Base-by-base conservation (phyloP, 2,329 filamentous ascomycete genomes). In the Colletotrichum sp. region DNA sequence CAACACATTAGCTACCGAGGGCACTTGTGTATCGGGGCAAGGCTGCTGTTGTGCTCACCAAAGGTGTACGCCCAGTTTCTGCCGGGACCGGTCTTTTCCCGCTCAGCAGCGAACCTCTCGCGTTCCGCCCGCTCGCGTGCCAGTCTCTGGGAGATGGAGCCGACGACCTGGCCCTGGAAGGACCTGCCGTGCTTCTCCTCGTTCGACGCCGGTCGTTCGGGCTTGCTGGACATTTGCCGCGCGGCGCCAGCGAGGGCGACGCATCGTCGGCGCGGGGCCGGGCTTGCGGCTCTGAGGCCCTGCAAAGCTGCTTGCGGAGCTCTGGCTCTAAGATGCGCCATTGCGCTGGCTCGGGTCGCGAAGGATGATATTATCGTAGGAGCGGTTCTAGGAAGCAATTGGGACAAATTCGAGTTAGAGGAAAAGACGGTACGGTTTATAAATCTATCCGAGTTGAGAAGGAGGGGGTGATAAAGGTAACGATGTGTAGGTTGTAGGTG, bases 101-200 rank as follows among this genome's bases (percentile, higher is more conserved):
- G 81, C 78, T 85, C 79, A 56, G 79, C 80, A 9, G 85, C 84
- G 80, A 89, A 90, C 77, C 88, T 86, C 79, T 87, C 88, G 28
- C 89, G 85, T 81, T 92, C 89, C 74, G 87, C 86, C 66, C 86
- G 85, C 82, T 93, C 91, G n/a, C 88, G 84, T 77, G 87, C 85
- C 77, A 92, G 84, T 75, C 91, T 88, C 70, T 88, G 85, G 66
- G 86, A 87, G 66, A 91, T 90, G 77, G 90, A 91, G 78, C 91
- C 89, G 80, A 91, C 89, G 79, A 93, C 87, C 83, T 92, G 91
- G 25, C 90, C 90, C 79, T 89, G 88, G 80, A 92, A 93, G 5
- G 86, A 83, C 62, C 86, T 78, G 18, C 83, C 85, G 30, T 82
- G 80, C 79, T 80, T 86, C 77, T 82, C 78, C 78, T 86, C 85